Percentiles rank a stretch among this genome's conserved stretches.
Evolutionary conservation across 768 basidiomycete species (phyloP).

Genomic region (Astraeus odoratus): DNA sequence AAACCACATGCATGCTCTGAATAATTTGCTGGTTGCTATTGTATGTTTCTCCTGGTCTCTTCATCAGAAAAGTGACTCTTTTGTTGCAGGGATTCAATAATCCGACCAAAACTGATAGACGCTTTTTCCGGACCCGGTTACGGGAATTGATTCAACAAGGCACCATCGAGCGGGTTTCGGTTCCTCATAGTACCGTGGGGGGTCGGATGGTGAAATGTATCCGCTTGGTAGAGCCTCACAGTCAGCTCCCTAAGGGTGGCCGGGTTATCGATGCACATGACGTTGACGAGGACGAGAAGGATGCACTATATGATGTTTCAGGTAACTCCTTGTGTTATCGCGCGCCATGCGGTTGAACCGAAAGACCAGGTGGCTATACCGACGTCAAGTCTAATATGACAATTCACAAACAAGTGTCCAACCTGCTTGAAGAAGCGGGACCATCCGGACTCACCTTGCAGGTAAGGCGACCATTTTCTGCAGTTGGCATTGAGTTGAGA

Average conservation of each 20-base stretch:
- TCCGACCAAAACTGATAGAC: slow-evolving; percentile 71
- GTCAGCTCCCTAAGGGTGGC: slow-evolving; percentile 29
- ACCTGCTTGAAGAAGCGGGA: slow-evolving; percentile 63
- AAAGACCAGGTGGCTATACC: slow-evolving; percentile 26
- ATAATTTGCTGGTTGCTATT: slow-evolving; percentile 70
- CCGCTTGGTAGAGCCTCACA: slow-evolving; percentile 48
- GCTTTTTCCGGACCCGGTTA: slow-evolving; percentile 72
- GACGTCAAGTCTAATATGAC: slow-evolving; percentile 54
- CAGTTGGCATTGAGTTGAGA: slow-evolving; percentile 4
- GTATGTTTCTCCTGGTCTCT: slow-evolving; percentile 36
- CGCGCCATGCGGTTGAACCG: not conserved
- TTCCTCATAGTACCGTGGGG: slow-evolving; percentile 51
- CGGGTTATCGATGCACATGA: slow-evolving; percentile 25
- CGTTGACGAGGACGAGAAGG: slow-evolving; percentile 37
- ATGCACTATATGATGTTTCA: slow-evolving; percentile 13
- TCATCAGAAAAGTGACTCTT: slow-evolving; percentile 1
- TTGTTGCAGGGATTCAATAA: slow-evolving; percentile 61
- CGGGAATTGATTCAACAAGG: slow-evolving; percentile 68
- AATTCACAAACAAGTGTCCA: slow-evolving; percentile 74
- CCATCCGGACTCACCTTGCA: slow-evolving; percentile 65
- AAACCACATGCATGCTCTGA: slow-evolving; percentile 63
- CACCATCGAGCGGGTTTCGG: slow-evolving; percentile 65
- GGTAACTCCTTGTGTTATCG: slow-evolving; percentile 14
- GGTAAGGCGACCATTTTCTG: slow-evolving; percentile 31
- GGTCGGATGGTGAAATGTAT: slow-evolving; percentile 53